phyloP scores from a whole-genome alignment of 202 grass and related monocot species.

The Eragrostis tef region DNA sequence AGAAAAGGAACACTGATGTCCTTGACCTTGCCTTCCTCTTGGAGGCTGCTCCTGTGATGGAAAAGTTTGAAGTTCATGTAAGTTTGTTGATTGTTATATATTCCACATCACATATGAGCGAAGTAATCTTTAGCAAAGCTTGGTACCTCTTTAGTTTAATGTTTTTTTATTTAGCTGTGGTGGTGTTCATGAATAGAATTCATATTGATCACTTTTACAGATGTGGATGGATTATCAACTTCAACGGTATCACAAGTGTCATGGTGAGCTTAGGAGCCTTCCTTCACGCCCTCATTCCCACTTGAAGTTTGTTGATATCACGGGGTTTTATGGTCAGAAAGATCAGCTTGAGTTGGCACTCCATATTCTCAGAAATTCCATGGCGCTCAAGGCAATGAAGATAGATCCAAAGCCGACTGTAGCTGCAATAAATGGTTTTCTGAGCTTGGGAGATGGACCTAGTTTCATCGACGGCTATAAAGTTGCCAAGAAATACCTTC shows the following conservation, averaged over 20 bases:
- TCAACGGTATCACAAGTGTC: constrained; percentile 9
- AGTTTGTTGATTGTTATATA: too few relatives aligned
- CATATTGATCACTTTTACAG: neutral
- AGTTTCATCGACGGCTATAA: constrained; percentile 12
- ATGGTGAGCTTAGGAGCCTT: constrained; percentile 15
- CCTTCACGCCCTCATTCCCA: neutral
- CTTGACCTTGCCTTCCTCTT: constrained; percentile 9
- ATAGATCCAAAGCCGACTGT: constrained; percentile 31
- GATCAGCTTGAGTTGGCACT: constrained; percentile 29
- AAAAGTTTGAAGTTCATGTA: constrained; percentile 32
- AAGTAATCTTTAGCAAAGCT: too few relatives aligned
- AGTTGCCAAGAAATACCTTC: constrained; percentile 6
- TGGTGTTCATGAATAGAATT: too few relatives aligned
- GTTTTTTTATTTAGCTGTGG: too few relatives aligned
- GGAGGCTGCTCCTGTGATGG: constrained; percentile 15
- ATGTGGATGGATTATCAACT: constrained; percentile 4
- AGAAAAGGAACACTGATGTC: neutral
- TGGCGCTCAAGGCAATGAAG: neutral
- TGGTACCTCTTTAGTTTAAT: too few relatives aligned
- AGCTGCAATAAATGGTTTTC: neutral
- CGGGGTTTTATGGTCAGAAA: constrained; percentile 31
- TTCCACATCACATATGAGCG: too few relatives aligned
- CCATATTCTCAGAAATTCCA: constrained; percentile 13
- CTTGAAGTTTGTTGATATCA: constrained; percentile 5
- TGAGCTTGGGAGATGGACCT: neutral